Base-by-base conservation (phyloP, 2,329 filamentous ascomycete genomes). In the Penicillium vulpinum region DNA sequence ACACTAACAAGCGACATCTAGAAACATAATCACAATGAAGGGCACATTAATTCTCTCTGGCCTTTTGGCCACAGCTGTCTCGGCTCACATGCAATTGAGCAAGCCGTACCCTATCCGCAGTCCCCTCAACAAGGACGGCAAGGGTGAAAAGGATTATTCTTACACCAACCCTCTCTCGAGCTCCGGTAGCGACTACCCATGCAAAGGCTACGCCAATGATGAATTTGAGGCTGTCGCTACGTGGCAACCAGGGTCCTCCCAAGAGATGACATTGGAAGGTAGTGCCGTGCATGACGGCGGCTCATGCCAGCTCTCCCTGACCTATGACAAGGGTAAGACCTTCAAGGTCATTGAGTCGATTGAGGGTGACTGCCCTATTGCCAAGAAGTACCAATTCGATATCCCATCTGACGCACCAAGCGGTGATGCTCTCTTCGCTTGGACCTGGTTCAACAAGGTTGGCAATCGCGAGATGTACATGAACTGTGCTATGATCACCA, bases 391-490 rank as follows among this genome's bases (percentile, higher is more conserved):
- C 73, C 75, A 81, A 63, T 92, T 92, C 73, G 83, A 79, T 31
- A 75, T 92, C 31, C 89, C 89, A 9, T 73, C 75, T 2, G 85
- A 88, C 62, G 84, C 85, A 1, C 84, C 85, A n/a, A 58, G 78
- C 74, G 74, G 83, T 3, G 67, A 86, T 33, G 88, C 85, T 56
- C 72, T 92, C 43, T 83, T 92, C 49, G 85, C 86, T 36, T 93
- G 90, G 90, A 86, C 85, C 26, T 90, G 88, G 88, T 88, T 89
- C 77, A 91, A 91, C 79, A 78, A 85, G 62, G 75, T 88, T 39
- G 89, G 90, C 26, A 92, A 92, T 76, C 83, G 90, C 46, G 90
- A 93, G 73, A 90, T 89, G 84, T 94, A 94, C 82, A 91, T 91
- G 88, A 91, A 91, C 76, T 94, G 90, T 69, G 89, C 90, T 8